Percentiles rank a stretch among this genome's conserved stretches.
These are phyloP conservation scores for Wakefieldia striispora DNA, from an alignment of 768 basidiomycete species.

Conservation along the genomic window DNA sequence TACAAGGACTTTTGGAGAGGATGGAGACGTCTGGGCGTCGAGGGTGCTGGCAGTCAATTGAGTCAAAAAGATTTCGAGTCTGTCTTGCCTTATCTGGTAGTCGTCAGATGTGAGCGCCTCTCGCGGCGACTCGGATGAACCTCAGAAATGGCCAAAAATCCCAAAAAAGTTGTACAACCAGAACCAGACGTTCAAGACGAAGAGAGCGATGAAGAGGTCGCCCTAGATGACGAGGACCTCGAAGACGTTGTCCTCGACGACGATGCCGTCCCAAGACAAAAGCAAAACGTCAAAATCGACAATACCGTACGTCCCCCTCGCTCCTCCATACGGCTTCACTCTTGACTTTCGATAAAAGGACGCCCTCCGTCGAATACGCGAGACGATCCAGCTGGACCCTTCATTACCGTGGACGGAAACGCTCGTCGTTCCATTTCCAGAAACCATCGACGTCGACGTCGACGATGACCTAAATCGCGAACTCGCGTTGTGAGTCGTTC, in stretches of 20 bases:
- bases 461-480: conserved; percentile 92
- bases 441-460: conserved; percentile 72
- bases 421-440: conserved; percentile 66
- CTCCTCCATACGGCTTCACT: not conserved
- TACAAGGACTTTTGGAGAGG: not conserved
- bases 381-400: conserved; percentile 70
- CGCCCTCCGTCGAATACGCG: conserved; percentile 78
- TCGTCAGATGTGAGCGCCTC: not conserved
- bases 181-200: conserved; percentile 22
- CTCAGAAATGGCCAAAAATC: conserved; percentile 17
- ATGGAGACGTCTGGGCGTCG: not conserved
- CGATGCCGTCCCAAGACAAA: conserved; percentile 78
- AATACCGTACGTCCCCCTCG: conserved; percentile 57
- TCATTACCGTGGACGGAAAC: conserved; percentile 86
- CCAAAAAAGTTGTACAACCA: conserved; percentile 3
- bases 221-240: conserved; percentile 76
- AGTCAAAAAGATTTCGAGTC: conserved; percentile 19
- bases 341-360: conserved; percentile 40
- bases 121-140: conserved; percentile 1
- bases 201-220: conserved; percentile 41
- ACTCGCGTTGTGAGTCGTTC: conserved; percentile 77
- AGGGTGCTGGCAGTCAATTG: no score
- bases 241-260: conserved; percentile 66
- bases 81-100: conserved; percentile 23
- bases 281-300: conserved; percentile 68